Evolutionary conservation across 164 flowering plant genomes (phyloP).

Genomic region (Magnolia officinalis): DNA sequence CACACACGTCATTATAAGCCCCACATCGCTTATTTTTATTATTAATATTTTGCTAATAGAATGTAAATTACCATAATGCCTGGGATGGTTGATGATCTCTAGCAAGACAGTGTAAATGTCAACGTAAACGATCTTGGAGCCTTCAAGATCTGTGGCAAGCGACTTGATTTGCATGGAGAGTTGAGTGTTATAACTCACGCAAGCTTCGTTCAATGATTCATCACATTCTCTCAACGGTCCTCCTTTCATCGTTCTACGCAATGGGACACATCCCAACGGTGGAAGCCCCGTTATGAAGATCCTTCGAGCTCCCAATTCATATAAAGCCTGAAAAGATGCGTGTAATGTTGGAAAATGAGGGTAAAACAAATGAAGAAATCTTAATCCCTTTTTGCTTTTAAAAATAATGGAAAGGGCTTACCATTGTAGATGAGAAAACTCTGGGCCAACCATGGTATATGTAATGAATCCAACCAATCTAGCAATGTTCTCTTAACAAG

Average conservation of each 20-base stretch:
- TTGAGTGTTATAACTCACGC: neutral
- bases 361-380: too few relatives aligned
- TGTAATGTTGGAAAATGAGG: neutral
- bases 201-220: neutral
- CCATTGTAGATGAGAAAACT: too few relatives aligned
- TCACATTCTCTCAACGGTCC: constrained; percentile 7
- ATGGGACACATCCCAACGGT: constrained; percentile 16
- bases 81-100: neutral
- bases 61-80: constrained; percentile 2
- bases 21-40: too few relatives aligned
- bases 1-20: too few relatives aligned
- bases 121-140: neutral
- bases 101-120: constrained; percentile 1
- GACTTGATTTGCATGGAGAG: neutral
- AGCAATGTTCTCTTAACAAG: too few relatives aligned
- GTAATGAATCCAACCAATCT: too few relatives aligned
- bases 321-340: constrained; percentile 3
- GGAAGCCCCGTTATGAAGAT: constrained; percentile 7
- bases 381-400: too few relatives aligned
- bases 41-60: neutral
- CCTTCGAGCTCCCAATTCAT: constrained; percentile 12
- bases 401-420: too few relatives aligned
- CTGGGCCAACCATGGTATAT: too few relatives aligned
- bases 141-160: neutral
- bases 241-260: constrained; percentile 5